phyloP scores from a whole-genome alignment of 2,329 filamentous ascomycete genomes.

The Ceratocystis cacaofunesta region DNA sequence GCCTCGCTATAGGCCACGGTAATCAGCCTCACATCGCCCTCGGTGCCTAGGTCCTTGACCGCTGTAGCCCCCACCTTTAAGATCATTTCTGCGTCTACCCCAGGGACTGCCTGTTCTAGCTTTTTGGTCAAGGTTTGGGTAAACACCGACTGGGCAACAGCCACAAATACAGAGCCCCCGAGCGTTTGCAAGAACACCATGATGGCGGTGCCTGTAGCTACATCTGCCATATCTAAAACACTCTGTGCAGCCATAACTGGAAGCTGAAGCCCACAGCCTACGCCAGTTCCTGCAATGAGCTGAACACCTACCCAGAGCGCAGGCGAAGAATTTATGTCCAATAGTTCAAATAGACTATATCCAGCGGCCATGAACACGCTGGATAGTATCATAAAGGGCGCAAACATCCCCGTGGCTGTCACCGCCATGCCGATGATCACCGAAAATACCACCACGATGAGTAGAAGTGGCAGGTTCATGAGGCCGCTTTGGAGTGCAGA shows the following conservation, averaged over 20 bases:
- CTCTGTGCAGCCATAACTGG: conserved; percentile 33
- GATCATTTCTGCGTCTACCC: conserved; percentile 2
- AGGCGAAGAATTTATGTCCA: conserved; percentile 22
- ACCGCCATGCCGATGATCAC: conserved; percentile 24
- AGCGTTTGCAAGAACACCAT: conserved; percentile 33
- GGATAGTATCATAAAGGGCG: conserved; percentile 26
- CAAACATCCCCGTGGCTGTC: conserved; percentile 28
- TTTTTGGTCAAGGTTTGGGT: not conserved
- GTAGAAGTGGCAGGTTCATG: conserved; percentile 25
- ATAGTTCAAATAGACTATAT: conserved; percentile 27
- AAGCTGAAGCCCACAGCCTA: conserved; percentile 31
- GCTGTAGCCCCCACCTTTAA: conserved; percentile 4
- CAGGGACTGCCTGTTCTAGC: not conserved
- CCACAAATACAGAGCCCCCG: conserved; percentile 35
- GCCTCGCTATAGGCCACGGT: conserved; percentile 6
- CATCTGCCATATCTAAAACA: conserved; percentile 28
- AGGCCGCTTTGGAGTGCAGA: conserved; percentile 26
- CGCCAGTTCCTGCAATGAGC: conserved; percentile 23
- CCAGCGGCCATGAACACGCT: conserved; percentile 23
- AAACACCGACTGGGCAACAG: conserved; percentile 37
- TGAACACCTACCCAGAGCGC: conserved; percentile 17
- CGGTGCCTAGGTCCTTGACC: conserved; percentile 3
- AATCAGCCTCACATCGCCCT: conserved; percentile 4
- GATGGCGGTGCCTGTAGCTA: conserved; percentile 33
- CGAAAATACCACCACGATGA: conserved; percentile 24